Base-by-base conservation (phyloP, 2,329 filamentous ascomycete species). In the Parafenestella ontariensis region DNA sequence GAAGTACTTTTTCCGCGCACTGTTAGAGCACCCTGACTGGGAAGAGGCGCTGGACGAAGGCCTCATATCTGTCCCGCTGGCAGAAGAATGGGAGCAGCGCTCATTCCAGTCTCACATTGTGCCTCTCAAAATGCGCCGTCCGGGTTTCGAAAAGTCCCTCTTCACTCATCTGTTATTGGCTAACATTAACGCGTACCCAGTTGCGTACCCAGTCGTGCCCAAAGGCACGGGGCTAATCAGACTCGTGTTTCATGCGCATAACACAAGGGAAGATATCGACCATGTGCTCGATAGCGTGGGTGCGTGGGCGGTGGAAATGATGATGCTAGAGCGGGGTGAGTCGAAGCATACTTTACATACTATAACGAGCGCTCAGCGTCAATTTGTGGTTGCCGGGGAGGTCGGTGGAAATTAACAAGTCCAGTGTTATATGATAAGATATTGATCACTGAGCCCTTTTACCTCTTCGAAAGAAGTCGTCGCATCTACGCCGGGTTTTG, bases 261-360 rank as follows among this genome's bases (percentile, higher is more conserved):
- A 76, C 86, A 90, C 51, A 1, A 23, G 20, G n/a, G 45, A 48
- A 3, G 26, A 75, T 82, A 59, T 77, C 11, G 57, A 57, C 2
- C 62, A 60, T 21, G 72, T 74, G 2, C 58, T 61, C 0, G 21
- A 41, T 8, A 36, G 54, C 3, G 69, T 74, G 33, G 62, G 49
- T 36, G 55, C 56, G 5, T 73, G 70, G 70, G 62, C 54, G 5
- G 37, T 62, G 24, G 70, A 73, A 57, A 72, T 74, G 67, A n/a
- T n/a, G n/a, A n/a, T n/a, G n/a, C n/a, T n/a, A n/a, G n/a, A n/a
- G n/a, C n/a, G n/a, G n/a, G n/a, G n/a, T n/a, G n/a, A n/a, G n/a
- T n/a, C n/a, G n/a, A n/a, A n/a, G n/a, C n/a, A n/a, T n/a, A n/a
- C n/a, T n/a, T n/a, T n/a, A n/a, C n/a, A n/a, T n/a, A n/a, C n/a